Evolutionary conservation across 148 eudicot species (phyloP).

Genomic region (Cornus florida): DNA sequence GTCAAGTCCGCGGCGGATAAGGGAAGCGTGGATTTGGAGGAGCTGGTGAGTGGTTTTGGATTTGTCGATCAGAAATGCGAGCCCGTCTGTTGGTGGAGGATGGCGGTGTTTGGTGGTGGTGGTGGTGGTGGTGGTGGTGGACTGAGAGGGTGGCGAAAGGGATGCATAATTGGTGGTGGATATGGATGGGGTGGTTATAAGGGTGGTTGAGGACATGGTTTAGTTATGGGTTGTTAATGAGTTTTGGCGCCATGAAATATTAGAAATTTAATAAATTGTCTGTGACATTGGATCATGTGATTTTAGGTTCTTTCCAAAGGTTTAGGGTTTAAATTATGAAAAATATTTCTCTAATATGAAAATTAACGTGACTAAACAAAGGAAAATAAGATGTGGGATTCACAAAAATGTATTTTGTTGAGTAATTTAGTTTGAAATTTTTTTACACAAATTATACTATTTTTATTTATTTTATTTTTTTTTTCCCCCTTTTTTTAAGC

Average conservation of each 20-base stretch:
- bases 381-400: too few species aligned
- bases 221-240: background rate
- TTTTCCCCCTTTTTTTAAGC: too few species aligned
- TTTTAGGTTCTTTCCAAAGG: too few species aligned
- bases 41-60: slow-evolving; percentile 38
- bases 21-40: slow-evolving; percentile 67
- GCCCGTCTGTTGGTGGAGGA: slow-evolving; percentile 45
- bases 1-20: slow-evolving; percentile 64
- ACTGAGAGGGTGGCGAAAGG: slow-evolving; percentile 8
- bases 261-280: too few species aligned
- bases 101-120: slow-evolving; percentile 13
- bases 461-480: too few species aligned
- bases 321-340: too few species aligned
- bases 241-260: background rate
- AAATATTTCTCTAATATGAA: too few species aligned
- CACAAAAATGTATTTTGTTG: too few species aligned
- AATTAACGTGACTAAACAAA: too few species aligned
- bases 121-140: slow-evolving; percentile 9
- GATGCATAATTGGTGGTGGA: background rate
- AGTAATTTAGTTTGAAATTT: too few species aligned
- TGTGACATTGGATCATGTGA: too few species aligned
- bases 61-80: slow-evolving; percentile 47
- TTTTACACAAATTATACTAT: too few species aligned
- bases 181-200: background rate
- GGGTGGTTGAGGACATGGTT: slow-evolving; percentile 9